A percentile compares a stretch with the other conserved stretches of the same genome.
These are phyloP conservation scores for Cyclocybe aegerita DNA, from an alignment of 768 basidiomycete genomes.

Conservation along the genomic window DNA sequence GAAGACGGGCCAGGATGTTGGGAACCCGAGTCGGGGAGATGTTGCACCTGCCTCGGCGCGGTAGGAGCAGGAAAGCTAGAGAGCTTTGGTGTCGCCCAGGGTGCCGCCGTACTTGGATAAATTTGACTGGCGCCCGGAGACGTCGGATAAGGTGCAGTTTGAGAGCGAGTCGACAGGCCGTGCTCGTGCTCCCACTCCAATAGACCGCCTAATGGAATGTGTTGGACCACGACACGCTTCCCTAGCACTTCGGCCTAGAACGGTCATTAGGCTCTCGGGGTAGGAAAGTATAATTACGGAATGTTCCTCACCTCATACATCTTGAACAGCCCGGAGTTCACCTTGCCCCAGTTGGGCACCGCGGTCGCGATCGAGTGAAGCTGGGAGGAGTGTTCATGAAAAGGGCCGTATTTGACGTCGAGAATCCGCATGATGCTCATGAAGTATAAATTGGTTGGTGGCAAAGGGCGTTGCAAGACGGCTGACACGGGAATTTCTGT, in stretches of 20 bases:
- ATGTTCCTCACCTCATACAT: constrained; percentile 82
- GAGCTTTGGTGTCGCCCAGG: neutral
- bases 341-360: constrained; percentile 91
- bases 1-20: neutral
- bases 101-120: constrained; percentile 7
- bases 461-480: constrained; percentile 56
- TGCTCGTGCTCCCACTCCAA: constrained; percentile 56
- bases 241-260: constrained; percentile 83
- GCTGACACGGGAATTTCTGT: constrained; percentile 61
- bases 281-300: constrained; percentile 1
- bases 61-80: neutral
- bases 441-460: constrained; percentile 77
- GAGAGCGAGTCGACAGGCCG: neutral
- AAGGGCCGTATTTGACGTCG: constrained; percentile 82
- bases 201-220: constrained; percentile 82
- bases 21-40: neutral
- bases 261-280: neutral
- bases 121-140: constrained; percentile 1
- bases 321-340: constrained; percentile 86
- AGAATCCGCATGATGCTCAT: constrained; percentile 76
- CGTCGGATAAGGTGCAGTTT: neutral
- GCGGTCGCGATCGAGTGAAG: constrained; percentile 82
- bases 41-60: neutral
- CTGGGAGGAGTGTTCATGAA: constrained; percentile 91
- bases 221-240: constrained; percentile 96